Conservation (phyloP, 192 early-diverging fungal genomes). For the Rhizoclosmatium globosum region DNA sequence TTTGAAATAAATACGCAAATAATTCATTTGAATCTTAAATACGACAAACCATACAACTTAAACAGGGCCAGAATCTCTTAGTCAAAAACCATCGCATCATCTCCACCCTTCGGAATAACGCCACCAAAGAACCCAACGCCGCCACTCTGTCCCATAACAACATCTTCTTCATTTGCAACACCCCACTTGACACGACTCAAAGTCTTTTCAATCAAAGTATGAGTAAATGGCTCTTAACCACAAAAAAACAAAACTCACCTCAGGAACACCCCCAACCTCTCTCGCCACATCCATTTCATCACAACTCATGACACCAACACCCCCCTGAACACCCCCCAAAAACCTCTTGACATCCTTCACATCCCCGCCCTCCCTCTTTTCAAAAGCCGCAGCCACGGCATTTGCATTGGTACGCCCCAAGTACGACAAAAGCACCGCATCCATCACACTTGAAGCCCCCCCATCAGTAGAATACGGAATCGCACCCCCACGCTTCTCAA, state of each 20-base stretch:
- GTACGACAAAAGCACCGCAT: not conserved
- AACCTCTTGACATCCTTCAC: not conserved
- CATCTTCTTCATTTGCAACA: not conserved
- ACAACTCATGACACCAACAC: not conserved
- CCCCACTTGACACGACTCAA: conserved; percentile 21
- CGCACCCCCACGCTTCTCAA: not conserved
- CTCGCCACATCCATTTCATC: conserved; percentile 20
- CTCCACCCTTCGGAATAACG: no score
- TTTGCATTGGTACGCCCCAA: not conserved
- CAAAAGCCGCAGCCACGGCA: not conserved
- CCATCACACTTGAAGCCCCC: not conserved
- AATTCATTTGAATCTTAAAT: no score
- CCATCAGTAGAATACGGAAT: not conserved
- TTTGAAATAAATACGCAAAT: no score
- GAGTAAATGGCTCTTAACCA: not conserved
- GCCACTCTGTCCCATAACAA: not conserved
- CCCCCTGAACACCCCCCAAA: conserved; percentile 16
- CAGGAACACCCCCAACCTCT: conserved; percentile 20
- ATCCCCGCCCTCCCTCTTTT: not conserved
- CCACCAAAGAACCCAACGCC: no score
- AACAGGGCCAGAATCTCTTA: no score
- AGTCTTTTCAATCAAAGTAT: not conserved
- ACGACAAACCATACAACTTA: no score
- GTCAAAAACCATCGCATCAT: no score
- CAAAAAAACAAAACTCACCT: not conserved